Percentiles rank a stretch among this genome's conserved stretches.
These are phyloP conservation scores for Amaranthus hypochondriacus DNA, from an alignment of 148 eudicot genomes.

Conservation along the genomic window DNA sequence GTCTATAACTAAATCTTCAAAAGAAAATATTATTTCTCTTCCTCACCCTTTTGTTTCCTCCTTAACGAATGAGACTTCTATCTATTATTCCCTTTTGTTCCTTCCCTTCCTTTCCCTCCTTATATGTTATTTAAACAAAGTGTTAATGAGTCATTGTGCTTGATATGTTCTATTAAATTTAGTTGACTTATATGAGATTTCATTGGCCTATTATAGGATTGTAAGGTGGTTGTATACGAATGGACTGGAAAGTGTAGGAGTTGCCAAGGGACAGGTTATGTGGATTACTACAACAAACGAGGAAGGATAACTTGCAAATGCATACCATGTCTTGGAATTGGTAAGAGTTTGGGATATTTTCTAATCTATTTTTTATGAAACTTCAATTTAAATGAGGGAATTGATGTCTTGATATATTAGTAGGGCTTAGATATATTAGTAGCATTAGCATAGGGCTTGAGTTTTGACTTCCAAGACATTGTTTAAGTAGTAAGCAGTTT, in stretches of 20 bases:
- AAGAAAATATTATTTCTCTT: too few relatives aligned
- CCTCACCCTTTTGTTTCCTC: too few relatives aligned
- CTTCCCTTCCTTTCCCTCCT: too few relatives aligned
- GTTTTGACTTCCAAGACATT: not conserved
- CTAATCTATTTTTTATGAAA: not conserved
- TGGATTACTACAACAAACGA: conserved; percentile 70
- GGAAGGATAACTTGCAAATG: conserved; percentile 85
- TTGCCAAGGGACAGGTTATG: conserved; percentile 86
- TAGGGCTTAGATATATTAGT: not conserved
- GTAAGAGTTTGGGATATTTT: conserved; percentile 34
- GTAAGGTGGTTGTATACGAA: conserved; percentile 73
- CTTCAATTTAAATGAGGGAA: not conserved
- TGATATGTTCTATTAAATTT: not conserved
- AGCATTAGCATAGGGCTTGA: not conserved
- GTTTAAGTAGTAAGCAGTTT: not conserved
- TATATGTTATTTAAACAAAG: too few relatives aligned
- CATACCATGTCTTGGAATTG: conserved; percentile 88
- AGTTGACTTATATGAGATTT: conserved; percentile 3
- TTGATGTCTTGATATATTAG: not conserved
- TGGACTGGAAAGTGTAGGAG: conserved; percentile 99
- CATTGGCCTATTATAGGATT: conserved; percentile 51
- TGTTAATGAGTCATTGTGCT: not conserved
- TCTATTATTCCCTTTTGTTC: too few relatives aligned
- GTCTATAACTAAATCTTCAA: too few relatives aligned
- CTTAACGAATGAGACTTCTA: too few relatives aligned